Percentiles rank a stretch among this genome's conserved stretches.
These are phyloP conservation scores for Stylonectria norvegica DNA, from an alignment of 2,329 filamentous ascomycete species.

Conservation along the genomic window DNA sequence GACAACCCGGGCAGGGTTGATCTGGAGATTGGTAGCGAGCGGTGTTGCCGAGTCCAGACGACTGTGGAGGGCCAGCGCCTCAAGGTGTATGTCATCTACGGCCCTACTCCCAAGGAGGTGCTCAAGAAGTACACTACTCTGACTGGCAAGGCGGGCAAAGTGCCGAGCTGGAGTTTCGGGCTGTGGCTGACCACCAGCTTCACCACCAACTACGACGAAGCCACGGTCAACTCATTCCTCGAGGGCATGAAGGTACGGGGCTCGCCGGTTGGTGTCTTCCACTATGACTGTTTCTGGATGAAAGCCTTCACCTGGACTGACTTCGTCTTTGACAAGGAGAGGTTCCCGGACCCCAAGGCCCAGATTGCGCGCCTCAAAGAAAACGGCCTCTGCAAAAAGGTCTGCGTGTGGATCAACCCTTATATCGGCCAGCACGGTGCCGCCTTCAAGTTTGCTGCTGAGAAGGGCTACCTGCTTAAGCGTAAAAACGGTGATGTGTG, in stretches of 20 bases:
- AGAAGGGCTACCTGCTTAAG: constrained; percentile 67
- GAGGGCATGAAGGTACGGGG: constrained; percentile 64
- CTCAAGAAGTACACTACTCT: constrained; percentile 63
- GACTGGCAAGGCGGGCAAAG: constrained; percentile 61
- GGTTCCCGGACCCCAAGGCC: constrained; percentile 64
- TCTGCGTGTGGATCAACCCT: constrained; percentile 75
- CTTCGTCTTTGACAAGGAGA: constrained; percentile 65
- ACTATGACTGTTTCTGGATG: constrained; percentile 78
- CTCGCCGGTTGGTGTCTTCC: constrained; percentile 68
- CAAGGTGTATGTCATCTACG: constrained; percentile 73
- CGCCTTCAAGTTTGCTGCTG: constrained; percentile 60
- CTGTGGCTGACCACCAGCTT: constrained; percentile 76
- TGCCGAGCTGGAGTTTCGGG: constrained; percentile 73
- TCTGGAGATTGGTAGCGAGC: constrained; percentile 70
- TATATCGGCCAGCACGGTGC: constrained; percentile 69
- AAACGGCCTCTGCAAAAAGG: constrained; percentile 57
- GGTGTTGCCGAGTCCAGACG: constrained; percentile 67
- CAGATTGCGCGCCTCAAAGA: constrained; percentile 64
- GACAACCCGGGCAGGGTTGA: constrained; percentile 68
- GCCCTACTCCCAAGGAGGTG: constrained; percentile 68
- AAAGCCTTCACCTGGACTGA: constrained; percentile 73
- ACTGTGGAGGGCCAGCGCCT: constrained; percentile 65
- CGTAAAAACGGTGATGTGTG: constrained; percentile 66
- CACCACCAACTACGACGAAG: constrained; percentile 69
- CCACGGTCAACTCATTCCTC: constrained; percentile 64